Evolutionary conservation across 2,329 filamentous ascomycete species (phyloP), one percentile per base, ranked within the genome.

Genomic region (Verruconis gallopava): DNA sequence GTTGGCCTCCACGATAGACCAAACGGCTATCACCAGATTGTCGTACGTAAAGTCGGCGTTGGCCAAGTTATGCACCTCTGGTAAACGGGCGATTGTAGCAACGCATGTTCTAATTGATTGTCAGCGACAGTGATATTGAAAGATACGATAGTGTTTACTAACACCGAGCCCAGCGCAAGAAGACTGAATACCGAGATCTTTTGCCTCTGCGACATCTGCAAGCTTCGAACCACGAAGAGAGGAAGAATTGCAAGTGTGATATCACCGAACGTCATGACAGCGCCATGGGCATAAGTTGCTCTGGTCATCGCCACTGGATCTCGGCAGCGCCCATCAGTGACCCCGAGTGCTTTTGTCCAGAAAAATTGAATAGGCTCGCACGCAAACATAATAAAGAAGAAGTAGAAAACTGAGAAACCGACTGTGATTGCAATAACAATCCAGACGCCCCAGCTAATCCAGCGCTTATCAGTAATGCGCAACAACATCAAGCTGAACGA

Each of bases 371-470:
- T 20, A 2, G 38, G 38, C 6, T n/a, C 19, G 38, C 38, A 32
- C 14, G 38, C 22, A 25, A 40, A 32, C 3, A 40, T 14, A 13
- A 40, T 15, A 18, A 28, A 40, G 14, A 30, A 15, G 22, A 40
- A 40, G 38, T 30, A 40, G 21, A 40, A 32, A 17, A 17, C 19
- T 15, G 21, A 14, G 11, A 28, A 28, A 3, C 14, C 4, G 13
- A 40, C 13, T 9, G 22, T 17, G 38, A 40, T 14, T 6, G 20
- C 2, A 3, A 32, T 32, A 14, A 38, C 18, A 4, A 38, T 2
- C 17, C 37, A 21, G 11, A 38, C 14, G 20, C 17, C 13, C 20
- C 21, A 14, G 37, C 4, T 4, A 15, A 5, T 39, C 9, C n/a
- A 9, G 19, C 5, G 37, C 6, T 18, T 39, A 4, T 28, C 17